Evolutionary conservation across 805 yeast genomes (phyloP), one percentile per base, ranked within the genome.

Genomic region (Yarrowia sp.): DNA sequence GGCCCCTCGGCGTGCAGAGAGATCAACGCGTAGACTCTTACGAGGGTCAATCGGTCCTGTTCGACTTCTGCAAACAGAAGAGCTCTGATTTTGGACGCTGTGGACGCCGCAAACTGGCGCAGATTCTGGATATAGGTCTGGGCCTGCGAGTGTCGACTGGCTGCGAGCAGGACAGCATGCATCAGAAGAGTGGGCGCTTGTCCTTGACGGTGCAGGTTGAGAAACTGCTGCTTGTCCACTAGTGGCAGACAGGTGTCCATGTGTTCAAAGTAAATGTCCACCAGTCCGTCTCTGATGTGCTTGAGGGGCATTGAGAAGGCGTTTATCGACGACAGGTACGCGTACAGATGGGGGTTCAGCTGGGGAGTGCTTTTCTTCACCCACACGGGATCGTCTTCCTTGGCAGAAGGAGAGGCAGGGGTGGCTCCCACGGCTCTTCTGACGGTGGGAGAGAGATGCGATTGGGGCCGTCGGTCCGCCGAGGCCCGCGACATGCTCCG

Each of bases 111-210:
- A 69, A 77, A 77, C 63, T 74, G 74, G 30, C 76, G 72, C 36
- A 78, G 73, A 10, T 74, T 53, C 55, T 76, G 78, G 6, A 80
- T 68, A 42, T 72, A 73, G 40, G 69, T 70, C 14, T 70, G 70
- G 9, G 82, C 80, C 14, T 74, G 72, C 1, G 78, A 78, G 67
- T 82, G 82, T 19, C 83, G 73, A 10, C 83, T 78, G 0, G 83
- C 80, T 13, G 76, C 77, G 20, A 82, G 72, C n/a, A 82, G 74
- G 43, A 83, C 79, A 0, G 84, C 82, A 67, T 82, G 82, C 19
- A 79, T 69, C 38, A 82, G 74, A 19, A 81, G 70, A 9, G 81
- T 80, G 1, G 74, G 84, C 73, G 76, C 81, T 72, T 74, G 76
- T 69, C 74, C 79, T 66, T 70, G 74, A 67, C 69, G 74, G 72